phyloP scores from a whole-genome alignment of 371 early-diverging fungal species.

The Circinella umbellata region DNA sequence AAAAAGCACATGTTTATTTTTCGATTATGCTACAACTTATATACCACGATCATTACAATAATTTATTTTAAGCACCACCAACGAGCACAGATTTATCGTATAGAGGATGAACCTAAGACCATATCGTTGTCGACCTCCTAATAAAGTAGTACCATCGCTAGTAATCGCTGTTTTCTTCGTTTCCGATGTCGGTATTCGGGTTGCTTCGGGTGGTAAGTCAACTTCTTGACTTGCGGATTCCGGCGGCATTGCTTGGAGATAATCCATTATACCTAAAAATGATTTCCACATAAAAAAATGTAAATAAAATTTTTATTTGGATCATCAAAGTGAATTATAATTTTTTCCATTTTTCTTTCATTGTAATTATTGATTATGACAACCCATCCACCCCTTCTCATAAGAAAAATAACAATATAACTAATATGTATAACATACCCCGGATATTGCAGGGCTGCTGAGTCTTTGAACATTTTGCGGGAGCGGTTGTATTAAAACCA shows the following conservation, averaged over 20 bases:
- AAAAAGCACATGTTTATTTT: slow-evolving; percentile 5
- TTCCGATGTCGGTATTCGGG: background rate
- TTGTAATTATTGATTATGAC: no score
- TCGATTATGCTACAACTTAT: background rate
- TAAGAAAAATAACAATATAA: no score
- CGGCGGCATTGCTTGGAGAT: background rate
- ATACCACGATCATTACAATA: background rate
- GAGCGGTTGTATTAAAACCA: slow-evolving; percentile 5
- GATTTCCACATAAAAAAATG: no score
- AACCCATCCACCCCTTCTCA: no score
- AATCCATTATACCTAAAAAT: slow-evolving; percentile 2
- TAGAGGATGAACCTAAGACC: no score
- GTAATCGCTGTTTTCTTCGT: background rate
- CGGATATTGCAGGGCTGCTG: slow-evolving; percentile 16
- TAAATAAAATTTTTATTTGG: no score
- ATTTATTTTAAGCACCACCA: no score
- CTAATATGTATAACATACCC: slow-evolving; percentile 7
- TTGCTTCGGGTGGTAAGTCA: slow-evolving; percentile 2
- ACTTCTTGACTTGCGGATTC: background rate
- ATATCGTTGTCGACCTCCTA: no score
- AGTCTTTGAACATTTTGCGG: slow-evolving; percentile 12
- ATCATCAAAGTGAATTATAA: no score
- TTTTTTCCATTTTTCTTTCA: no score
- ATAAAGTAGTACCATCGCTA: background rate
- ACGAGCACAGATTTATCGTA: no score